Base-by-base conservation (phyloP, 2,329 filamentous ascomycete species). In the Boeremia exigua region DNA sequence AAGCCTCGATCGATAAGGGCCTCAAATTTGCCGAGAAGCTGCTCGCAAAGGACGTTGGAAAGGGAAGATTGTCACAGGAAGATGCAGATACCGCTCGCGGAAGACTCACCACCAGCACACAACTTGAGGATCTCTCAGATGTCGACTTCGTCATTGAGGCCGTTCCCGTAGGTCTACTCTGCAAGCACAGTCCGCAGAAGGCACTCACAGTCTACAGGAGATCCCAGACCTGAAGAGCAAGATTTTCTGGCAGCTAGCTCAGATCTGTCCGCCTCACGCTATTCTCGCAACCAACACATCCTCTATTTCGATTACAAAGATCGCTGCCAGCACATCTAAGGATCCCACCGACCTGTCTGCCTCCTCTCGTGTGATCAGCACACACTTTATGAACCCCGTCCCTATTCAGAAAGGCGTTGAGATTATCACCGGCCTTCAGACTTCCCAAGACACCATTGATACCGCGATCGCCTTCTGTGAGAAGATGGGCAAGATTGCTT, bases 301-400 rank as follows among this genome's bases (percentile, higher is more conserved):
- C n/a, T 96, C 92, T 59, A 99, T 99, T 74, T 94, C 91, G 58
- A 97, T 99, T 75, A 99, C 95, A 38, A 90, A 89, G 72, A 97
- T 99, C 69, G 95, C 95, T 17, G 93, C 95, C 3, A 86, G 93
- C 9, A 94, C 94, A 0, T 89, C 87, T 25, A 81, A 82, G 52
- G 86, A 96, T 71, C 89, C 92, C 0, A 94, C 81, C 15, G 90
- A 96, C 70, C 87, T 91, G 23, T 88, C 88, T 38, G 90, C 88
- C 36, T 89, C 91, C 38, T 94, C 92, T 6, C 89, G 95, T 43
- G 95, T 99, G 9, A 87, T 99, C 51, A 92, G 91, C 47, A 98
- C 95, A 14, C 95, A 99, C 77, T 99, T 99, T 79, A 99, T 99
- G 95, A 99, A 99, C 81, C 95, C 95, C 0, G 95, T 99, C 0